Percentiles rank a stretch among this genome's conserved stretches.
phyloP scores from a whole-genome alignment of 202 grass and related monocot genomes.

The Carex sylvatica region DNA sequence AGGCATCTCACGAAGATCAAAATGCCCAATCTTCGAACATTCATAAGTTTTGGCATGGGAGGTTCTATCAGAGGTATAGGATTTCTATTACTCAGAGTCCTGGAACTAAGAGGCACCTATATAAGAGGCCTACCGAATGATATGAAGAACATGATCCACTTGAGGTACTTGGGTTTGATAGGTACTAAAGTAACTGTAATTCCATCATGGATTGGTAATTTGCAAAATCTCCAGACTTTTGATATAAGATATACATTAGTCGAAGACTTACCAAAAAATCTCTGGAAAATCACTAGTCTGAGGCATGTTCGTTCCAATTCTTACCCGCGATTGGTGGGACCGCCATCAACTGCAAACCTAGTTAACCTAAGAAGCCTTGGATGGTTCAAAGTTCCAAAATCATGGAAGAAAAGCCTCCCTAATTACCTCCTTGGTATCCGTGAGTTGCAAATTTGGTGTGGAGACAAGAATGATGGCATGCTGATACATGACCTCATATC shows the following conservation, averaged over 20 bases:
- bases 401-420: neutral
- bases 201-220: neutral
- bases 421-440: neutral
- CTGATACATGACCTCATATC: neutral
- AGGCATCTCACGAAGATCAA: neutral
- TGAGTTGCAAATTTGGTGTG: neutral
- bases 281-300: neutral
- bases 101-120: neutral
- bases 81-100: conserved; percentile 2
- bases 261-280: neutral
- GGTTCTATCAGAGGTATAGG: neutral
- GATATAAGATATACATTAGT: neutral
- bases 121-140: neutral
- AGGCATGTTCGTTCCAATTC: neutral
- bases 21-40: neutral
- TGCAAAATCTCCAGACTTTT: conserved; percentile 9
- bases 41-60: neutral
- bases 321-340: neutral
- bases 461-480: neutral
- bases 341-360: neutral
- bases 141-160: conserved; percentile 4
- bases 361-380: neutral
- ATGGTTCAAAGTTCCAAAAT: neutral
- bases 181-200: neutral
- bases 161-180: conserved; percentile 24